Conservation (phyloP, 768 basidiomycete species). For the Suillus variegatus region DNA sequence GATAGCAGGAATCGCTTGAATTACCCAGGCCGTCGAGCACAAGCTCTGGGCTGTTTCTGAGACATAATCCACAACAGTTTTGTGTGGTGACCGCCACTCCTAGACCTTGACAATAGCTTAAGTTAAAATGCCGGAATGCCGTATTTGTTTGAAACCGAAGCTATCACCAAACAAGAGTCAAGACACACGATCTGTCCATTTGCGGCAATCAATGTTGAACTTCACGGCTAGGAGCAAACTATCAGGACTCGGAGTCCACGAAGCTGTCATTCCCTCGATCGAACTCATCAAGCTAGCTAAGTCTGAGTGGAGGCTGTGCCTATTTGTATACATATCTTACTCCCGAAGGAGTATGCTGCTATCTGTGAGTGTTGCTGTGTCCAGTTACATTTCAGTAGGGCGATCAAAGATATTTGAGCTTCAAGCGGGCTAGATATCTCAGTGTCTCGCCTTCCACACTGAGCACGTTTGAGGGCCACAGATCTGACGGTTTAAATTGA, state of each 20-base stretch:
- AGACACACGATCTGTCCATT: neutral
- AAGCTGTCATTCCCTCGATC: neutral
- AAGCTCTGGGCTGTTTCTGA: too few species aligned
- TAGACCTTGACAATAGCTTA: too few species aligned
- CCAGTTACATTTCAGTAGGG: neutral
- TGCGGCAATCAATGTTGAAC: constrained; percentile 1
- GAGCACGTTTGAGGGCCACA: neutral
- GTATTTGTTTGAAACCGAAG: constrained; percentile 1
- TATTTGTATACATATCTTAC: constrained; percentile 4
- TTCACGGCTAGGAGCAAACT: neutral
- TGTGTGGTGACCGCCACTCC: too few species aligned
- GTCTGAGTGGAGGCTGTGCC: neutral
- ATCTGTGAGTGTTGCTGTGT: neutral
- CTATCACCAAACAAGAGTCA: constrained; percentile 11
- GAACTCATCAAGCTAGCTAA: neutral
- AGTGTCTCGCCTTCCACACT: too few species aligned
- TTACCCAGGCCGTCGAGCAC: too few species aligned
- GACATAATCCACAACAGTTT: too few species aligned
- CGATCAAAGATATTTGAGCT: neutral
- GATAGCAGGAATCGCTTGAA: neutral
- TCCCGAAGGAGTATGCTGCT: neutral
- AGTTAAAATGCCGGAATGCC: too few species aligned
- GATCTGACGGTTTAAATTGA: neutral
- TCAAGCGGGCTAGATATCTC: neutral
- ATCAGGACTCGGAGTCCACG: neutral